Evolutionary conservation across 768 basidiomycete species (phyloP), one percentile per base, ranked within the genome.

Genomic region (Auricularia auricula-judae): DNA sequence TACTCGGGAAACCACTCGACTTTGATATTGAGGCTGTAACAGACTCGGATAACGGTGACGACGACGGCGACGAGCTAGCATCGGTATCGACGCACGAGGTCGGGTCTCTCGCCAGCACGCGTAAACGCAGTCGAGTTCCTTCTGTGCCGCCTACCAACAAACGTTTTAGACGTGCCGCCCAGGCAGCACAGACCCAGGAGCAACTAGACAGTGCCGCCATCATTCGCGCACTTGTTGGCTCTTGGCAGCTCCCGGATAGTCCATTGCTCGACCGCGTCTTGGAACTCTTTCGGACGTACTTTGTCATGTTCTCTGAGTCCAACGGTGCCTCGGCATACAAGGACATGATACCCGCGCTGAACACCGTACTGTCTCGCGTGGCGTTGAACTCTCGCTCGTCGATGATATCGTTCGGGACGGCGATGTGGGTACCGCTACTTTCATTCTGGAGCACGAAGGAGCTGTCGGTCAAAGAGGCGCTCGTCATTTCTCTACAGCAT

Each of bases 401-500:
- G 2, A 82, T 91, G 43, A 78, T 81, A 7, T 73, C 73, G 18
- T 87, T 91, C 67, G 88, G 90, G 0, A 74, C 77, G 3, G 74
- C 75, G 35, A 76, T 86, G 1, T 91, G 93, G 86, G 75, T 84
- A 58, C 73, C 74, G 2, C 70, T 98, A 4, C 78, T 93, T 2
- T 75, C 75, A 2, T 74, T 96, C 33, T 97, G 93, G 93, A 79
- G 80, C 2, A 88, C 88, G 18, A 93, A 91, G 75, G 87, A 86
- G 72, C 86, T 82, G 65, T 73, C 79, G 7, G 76, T 89, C 68
- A 93, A 94, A 72, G 93, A 95, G 72, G 82, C 85, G 54, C 77
- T 98, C 18, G 77, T 94, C 35, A 80, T 86, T n/a, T 80, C 91
- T 29, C 74, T 97, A 21, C 83, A 84, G 18, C 77, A 80, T 14